Base-by-base conservation (phyloP, 108 stramenopile genomes). In the Epithemia pelagica region DNA sequence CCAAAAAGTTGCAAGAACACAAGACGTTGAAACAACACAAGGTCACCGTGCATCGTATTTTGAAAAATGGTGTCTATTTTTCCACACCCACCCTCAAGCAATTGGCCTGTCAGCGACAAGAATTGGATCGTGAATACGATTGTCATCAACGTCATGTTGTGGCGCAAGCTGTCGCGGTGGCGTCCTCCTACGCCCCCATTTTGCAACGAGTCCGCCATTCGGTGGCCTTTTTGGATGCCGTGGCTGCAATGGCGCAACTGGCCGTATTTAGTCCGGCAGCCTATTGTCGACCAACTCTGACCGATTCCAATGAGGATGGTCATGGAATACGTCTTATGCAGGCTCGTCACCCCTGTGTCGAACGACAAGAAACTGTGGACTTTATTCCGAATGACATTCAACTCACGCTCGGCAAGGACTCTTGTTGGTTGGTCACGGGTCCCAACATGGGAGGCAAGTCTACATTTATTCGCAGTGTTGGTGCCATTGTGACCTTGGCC, bases 21-120 rank as follows among this genome's bases (percentile, higher is more conserved):
- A 21, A 66, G 8, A 33, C 65, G 15, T 29, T 62, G 1, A 56
- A 37, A 8, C 67, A 62, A 0, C 66, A 61, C 20, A 71, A 78
- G 8, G 82, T 96, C 28, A 66, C 81, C 60, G 74, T 93, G 29
- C 81, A 94, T 64, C 69, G 82, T 10, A 70, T 96, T 27, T 81
- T 96, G 33, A 95, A 96, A 72, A 97, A 96, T 76, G 98, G 98
- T 23, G 95, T 97, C 22, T 92, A 95, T 74, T 97, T 99, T 74
- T 91, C 90, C 51, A 97, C 91, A 25, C 82, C 74, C 52, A 74
- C 65, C 54, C 78, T 97, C 46, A 71, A 72, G 52, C 73, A 82
- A 55, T 62, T 95, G 26, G 85, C 80, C 0, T 64, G 69, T 30
- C 74, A 81, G 29, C 82, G 90, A 59, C 76, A 70, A 65, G 87